Evolutionary conservation across 2,329 filamentous ascomycete species (phyloP), one percentile per base, ranked within the genome.

Genomic region (Colletotrichum sansevieriae): DNA sequence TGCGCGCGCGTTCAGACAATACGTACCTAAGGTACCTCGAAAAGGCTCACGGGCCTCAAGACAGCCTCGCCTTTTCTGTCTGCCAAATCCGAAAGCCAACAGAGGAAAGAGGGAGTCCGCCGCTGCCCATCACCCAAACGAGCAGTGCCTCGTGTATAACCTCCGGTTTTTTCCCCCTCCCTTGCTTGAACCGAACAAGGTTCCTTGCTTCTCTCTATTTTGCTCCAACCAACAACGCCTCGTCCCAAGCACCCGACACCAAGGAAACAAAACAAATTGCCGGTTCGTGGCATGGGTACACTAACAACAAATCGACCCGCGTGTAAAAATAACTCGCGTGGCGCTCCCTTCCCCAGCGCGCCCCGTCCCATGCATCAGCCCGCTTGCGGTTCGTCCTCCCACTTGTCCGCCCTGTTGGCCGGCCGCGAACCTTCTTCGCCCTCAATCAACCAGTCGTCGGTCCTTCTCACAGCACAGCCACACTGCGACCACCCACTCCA

Each of bases 321-420:
- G 29, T 7, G 47, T 68, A 68, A 68, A 65, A 68, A 68, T 68
- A 60, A 54, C 59, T 58, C 20, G n/a, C 22, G 62, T 61, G 47
- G 65, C 61, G 46, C 65, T 65, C 55, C 54, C 65, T 65, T 65
- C 55, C 62, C 62, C 65, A 49, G 58, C 54, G 55, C 47, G 54
- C 62, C 46, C 55, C 59, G 49, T 60, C 62, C 65, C 59, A 66
- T 18, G 12, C 52, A 67, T 39, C 59, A 29, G 8, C 29, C 29
- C 29, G 47, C 44, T 56, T 67, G 61, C 63, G 49, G 54, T 52
- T 22, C 64, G 25, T 66, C 63, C 64, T 67, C 64, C 64, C 64
- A 67, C 58, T 54, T 41, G 49, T 22, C 58, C 51, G 63, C 43
- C 46, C 44, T 41, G 18, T 46, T 7, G 35, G 18, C 25, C 33